These are phyloP conservation scores for Zanthoxylum bungeanum DNA, from an alignment of 345 rosid species.

Conservation along the genomic window DNA sequence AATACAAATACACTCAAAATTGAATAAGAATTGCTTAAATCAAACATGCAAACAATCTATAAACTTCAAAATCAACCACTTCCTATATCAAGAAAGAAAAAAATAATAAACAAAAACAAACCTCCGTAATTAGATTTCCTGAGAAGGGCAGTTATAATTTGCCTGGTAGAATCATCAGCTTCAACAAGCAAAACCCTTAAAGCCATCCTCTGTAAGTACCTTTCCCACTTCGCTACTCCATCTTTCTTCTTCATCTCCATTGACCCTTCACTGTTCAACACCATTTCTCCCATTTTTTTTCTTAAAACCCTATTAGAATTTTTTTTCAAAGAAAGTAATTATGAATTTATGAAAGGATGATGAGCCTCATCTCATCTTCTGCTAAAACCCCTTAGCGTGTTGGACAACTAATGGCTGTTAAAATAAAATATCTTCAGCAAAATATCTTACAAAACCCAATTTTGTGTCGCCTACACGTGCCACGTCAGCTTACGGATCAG, in stretches of 20 bases:
- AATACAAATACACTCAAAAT: background rate
- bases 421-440: too few species aligned
- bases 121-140: slow-evolving; percentile 87
- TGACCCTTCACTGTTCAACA: slow-evolving; percentile 21
- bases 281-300: slow-evolving; percentile 22
- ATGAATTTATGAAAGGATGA: too few species aligned
- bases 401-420: too few species aligned
- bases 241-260: slow-evolving; percentile 19
- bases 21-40: background rate
- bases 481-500: slow-evolving; percentile 18
- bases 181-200: slow-evolving; percentile 82
- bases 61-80: slow-evolving; percentile 1
- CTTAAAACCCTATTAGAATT: too few species aligned
- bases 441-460: background rate
- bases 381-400: background rate
- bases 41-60: background rate
- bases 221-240: slow-evolving; percentile 63
- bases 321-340: too few species aligned
- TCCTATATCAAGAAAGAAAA: too few species aligned
- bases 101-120: too few species aligned
- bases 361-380: background rate
- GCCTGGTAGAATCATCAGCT: slow-evolving; percentile 94
- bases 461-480: slow-evolving; percentile 14
- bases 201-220: slow-evolving; percentile 59
- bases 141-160: slow-evolving; percentile 79